Base-by-base conservation (phyloP, 176 grass and related monocot species). In the Chloris gayana region DNA sequence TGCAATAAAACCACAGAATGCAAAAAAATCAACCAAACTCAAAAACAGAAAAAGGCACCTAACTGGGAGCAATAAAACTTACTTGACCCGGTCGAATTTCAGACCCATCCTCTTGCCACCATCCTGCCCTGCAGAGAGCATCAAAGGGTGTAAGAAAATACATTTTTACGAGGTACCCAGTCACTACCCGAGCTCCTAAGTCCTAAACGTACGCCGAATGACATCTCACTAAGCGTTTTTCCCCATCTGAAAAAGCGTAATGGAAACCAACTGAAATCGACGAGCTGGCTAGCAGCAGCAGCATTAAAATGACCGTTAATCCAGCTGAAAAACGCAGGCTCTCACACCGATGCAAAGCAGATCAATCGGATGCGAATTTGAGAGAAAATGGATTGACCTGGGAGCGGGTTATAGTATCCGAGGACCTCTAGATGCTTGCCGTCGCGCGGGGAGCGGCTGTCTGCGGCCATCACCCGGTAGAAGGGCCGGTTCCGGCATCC, bases 81-180 rank as follows among this genome's bases (percentile, higher is more conserved):
- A 93, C 95, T 98, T 98, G 84, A 95, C 86, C 35, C 90, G 59
- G 62, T 98, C 92, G 63, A 98, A 95, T 70, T 93, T 98, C 61
- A 95, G 73, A 15, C 92, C 95, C 90, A 95, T 95, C 56, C 86
- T 89, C 88, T 94, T 94, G 67, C 86, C 90, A 61, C 95, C 92
- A 81, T 98, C 95, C 61, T 95, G 39, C 22, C 93, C 90, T 97
- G 87, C 74, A 86, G 17, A 67, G 50, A 66, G 0, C 15, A 80
- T 69, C 44, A 59, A 14, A 38, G 39, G 7, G 54, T 57, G 22
- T 24, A 57, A 56, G 58, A 30, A 26, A 3, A 41, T 29, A 18
- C 4, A 7, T 22, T 64, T 64, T 31, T 17, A 79, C 81, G 24
- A 88, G 69, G 2, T 3, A 77, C 60, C 42, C 58, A 83, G 35